Evolutionary conservation across 257 asterid species (phyloP), one percentile per base, ranked within the genome.

Genomic region (Plantago elongata): DNA sequence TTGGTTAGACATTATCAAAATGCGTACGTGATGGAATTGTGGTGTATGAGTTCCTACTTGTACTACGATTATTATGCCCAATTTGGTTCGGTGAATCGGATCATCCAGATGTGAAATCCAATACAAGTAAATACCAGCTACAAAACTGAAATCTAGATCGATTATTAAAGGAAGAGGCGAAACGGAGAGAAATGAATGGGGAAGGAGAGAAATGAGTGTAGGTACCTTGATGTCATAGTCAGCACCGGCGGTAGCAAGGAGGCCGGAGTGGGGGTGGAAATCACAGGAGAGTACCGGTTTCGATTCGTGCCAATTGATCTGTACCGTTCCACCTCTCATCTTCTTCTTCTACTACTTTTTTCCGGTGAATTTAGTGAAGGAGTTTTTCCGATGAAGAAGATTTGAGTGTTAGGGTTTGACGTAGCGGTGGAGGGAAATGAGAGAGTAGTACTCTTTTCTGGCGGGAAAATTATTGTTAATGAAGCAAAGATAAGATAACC

Each of bases 211-310:
- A n/a, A n/a, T n/a, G n/a, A 16, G 11, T 7, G 16, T 9, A 4
- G 62, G 47, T 9, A 92, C 97, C 97, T 93, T 93, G 62, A 93
- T 85, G 57, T 93, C 99, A 67, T 55, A 87, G 77, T 93, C 99
- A 47, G 99, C 93, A 57, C 99, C 99, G 56, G 82, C 99, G 47
- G 99, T 93, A 60, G 95, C 97, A 10, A 93, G 84, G 65, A 87
- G 67, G 22, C 82, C 86, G 45, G 94, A 79, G 60, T 63, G 18
- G 9, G 93, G 92, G 69, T 93, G 95, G 67, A 93, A 87, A 81
- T 93, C 96, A 64, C 93, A 84, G 83, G 95, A 73, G 67, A 93
- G 83, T 12, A 93, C 96, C 57, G 99, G 97, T 75, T 83, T 87
- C 10, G 85, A 74, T 60, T 81, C 95, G 79, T 93, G 99, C 99